These are phyloP conservation scores for Phyllosticta ampelicida DNA, from an alignment of 2,329 filamentous ascomycete genomes.

Conservation along the genomic window DNA sequence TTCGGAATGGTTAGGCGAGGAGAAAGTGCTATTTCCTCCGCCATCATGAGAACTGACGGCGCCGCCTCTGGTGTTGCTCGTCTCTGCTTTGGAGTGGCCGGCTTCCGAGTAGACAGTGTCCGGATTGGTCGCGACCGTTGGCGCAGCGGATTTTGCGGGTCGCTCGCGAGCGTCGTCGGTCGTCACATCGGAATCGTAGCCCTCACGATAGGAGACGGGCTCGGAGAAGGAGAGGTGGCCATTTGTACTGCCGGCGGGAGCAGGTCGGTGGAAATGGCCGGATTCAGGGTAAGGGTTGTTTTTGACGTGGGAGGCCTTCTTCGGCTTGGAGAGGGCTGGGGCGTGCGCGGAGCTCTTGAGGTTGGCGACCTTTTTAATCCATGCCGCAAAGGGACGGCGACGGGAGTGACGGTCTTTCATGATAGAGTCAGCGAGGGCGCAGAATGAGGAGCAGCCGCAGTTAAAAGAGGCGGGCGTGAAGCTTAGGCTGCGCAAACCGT, in stretches of 20 bases:
- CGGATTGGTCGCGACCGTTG: conserved; percentile 73
- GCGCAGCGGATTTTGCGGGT: conserved; percentile 60
- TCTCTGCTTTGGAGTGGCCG: conserved; percentile 72
- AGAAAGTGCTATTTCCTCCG: conserved; percentile 65
- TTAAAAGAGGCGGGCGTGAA: conserved; percentile 1
- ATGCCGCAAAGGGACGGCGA: conserved; percentile 77
- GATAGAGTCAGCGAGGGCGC: background rate
- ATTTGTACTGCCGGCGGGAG: conserved; percentile 40
- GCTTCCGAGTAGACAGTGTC: conserved; percentile 65
- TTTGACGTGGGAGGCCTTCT: conserved; percentile 45
- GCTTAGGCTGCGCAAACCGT: conserved; percentile 4
- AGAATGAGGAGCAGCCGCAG: conserved; percentile 4
- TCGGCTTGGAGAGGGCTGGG: conserved; percentile 29
- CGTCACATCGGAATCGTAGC: conserved; percentile 50
- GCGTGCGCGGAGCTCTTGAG: conserved; percentile 68
- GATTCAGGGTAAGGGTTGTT: conserved; percentile 93
- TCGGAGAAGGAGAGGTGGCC: conserved; percentile 41
- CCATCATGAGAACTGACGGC: conserved; percentile 42
- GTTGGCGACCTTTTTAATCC: conserved; percentile 88
- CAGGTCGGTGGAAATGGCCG: conserved; percentile 46
- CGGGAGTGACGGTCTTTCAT: conserved; percentile 58
- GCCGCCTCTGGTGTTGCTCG: conserved; percentile 56
- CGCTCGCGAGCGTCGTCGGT: conserved; percentile 33
- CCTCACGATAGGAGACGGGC: conserved; percentile 33
- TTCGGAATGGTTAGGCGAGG: conserved; percentile 69